Conservation (phyloP, 2,329 filamentous ascomycete genomes). For the Aspergillus nomiae region DNA sequence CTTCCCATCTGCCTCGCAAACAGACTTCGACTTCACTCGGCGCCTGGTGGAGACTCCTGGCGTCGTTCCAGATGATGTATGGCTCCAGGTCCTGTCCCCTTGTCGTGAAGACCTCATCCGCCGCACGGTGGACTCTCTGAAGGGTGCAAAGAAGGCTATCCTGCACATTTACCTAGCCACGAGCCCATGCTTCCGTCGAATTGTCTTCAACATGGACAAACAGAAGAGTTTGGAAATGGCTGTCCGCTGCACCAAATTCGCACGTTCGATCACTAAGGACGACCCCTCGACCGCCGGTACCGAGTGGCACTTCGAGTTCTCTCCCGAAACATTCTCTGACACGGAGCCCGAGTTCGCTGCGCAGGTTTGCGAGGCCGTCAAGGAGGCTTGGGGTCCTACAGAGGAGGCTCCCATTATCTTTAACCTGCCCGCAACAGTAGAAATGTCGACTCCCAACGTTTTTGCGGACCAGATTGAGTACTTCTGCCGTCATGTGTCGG, state of each 20-base stretch:
- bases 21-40: slow-evolving; percentile 93
- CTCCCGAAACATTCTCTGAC: slow-evolving; percentile 75
- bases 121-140: slow-evolving; percentile 83
- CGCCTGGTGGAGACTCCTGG: slow-evolving; percentile 83
- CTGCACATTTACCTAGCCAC: slow-evolving; percentile 96
- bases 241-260: slow-evolving; percentile 81
- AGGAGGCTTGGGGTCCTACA: slow-evolving; percentile 85
- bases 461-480: slow-evolving; percentile 97
- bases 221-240: slow-evolving; percentile 80
- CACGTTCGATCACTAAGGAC: slow-evolving; percentile 85
- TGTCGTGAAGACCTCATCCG: slow-evolving; percentile 90
- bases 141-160: slow-evolving; percentile 88
- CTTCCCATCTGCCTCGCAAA: slow-evolving; percentile 91
- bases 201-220: slow-evolving; percentile 86
- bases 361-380: slow-evolving; percentile 86
- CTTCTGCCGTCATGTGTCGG: slow-evolving; percentile 82
- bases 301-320: slow-evolving; percentile 56
- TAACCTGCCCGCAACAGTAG: slow-evolving; percentile 94
- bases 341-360: slow-evolving; percentile 81
- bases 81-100: slow-evolving; percentile 86
- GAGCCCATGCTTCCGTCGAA: slow-evolving; percentile 88
- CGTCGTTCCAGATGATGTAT: slow-evolving; percentile 83
- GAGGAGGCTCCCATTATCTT: slow-evolving; percentile 85
- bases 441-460: slow-evolving; percentile 91
- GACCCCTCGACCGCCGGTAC: slow-evolving; percentile 60